Evolutionary conservation across 2,329 filamentous ascomycete genomes (phyloP), one percentile per base, ranked within the genome.

Genomic region (Trichophyton benhamiae): DNA sequence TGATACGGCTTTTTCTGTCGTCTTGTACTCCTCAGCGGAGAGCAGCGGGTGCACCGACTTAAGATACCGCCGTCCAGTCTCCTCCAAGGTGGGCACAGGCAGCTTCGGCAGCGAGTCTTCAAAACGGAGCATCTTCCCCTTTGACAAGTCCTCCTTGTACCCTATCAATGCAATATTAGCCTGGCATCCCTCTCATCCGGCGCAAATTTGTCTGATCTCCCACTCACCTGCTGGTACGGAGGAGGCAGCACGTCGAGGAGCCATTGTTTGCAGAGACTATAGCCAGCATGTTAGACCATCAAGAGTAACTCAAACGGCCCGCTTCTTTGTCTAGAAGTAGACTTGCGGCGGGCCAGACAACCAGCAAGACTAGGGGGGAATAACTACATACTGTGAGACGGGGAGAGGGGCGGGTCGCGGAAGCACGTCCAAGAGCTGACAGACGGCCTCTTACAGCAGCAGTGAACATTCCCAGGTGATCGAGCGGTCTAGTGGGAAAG

Each of bases 1-100:
- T 64, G 89, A 81, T 41, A 99, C 91, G 36, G 89, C 91, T 71
- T 88, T 87, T 73, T 88, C 87, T 60, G 83, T 86, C 64, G 76
- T 74, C 66, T 83, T 77, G 70, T 77, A 86, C 71, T 87, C 84
- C 65, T 76, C 71, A 66, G 80, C 73, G 66, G 77, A 82, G 61
- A 86, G 79, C 33, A 87, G 76, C 58, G 84, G 81, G 72, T 85
- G 83, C 17, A 87, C 81, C 62, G 84, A 86, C 72, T 85, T 85
- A 64, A 87, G 78, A 75, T 87, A 87, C 64, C 82, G 80, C 68
- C 80, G 79, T 63, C 81, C 78, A 44, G 84, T 87, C 71, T 86
- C 83, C 69, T 86, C 81, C 63, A 87, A 78, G 5, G 82, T 78
- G 25, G 84, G 84, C 48, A 87, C 82, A 8, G 84, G 84, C 52